Evolutionary conservation across 805 yeast species (phyloP), one percentile per base, ranked within the genome.

Genomic region (Candida odintsovae): DNA sequence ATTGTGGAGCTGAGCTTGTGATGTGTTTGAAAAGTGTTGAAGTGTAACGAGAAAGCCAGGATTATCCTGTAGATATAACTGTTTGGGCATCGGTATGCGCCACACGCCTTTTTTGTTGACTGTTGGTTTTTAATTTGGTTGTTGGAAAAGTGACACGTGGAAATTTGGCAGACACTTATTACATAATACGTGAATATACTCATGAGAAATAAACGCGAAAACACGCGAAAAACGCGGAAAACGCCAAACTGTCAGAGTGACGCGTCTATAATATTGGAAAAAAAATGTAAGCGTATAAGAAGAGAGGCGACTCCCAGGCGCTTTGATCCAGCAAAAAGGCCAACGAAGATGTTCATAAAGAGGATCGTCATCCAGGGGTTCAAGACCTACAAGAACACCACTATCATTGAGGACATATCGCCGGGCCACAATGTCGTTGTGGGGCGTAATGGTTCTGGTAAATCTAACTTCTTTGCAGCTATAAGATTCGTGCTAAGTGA

Each of bases 381-480:
- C 71, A 90, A 89, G 67, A 90, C 98, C 51, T 92, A 90, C 63
- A 85, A 86, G 66, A 84, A 86, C 57, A 82, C 88, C 37, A 86
- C 96, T 0, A 75, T 80, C 4, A 78, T 90, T 12, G 94, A 86
- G 38, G 72, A 78, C 15, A 70, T 94, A 28, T 84, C 95, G 1
- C 92, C 95, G 0, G 79, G 80, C 45, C 85, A 83, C 59, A 92
- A 92, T 66, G 95, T 92, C 19, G 81, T 86, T 15, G 89, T 90
- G 28, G 97, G 97, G 2, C 70, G 96, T 43, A 90, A 90, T 66
- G 97, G 97, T n/a, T 86, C 96, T 9, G 99, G 99, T 9, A 92
- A 94, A 63, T 87, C 96, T 37, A 92, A 94, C 64, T 86, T 92
- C 67, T 94, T 92, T 64, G 90, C 96, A 15, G 98, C 99, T 11